Base-by-base conservation (phyloP, 495 filamentous ascomycete species). In the Xylaria nigripes region DNA sequence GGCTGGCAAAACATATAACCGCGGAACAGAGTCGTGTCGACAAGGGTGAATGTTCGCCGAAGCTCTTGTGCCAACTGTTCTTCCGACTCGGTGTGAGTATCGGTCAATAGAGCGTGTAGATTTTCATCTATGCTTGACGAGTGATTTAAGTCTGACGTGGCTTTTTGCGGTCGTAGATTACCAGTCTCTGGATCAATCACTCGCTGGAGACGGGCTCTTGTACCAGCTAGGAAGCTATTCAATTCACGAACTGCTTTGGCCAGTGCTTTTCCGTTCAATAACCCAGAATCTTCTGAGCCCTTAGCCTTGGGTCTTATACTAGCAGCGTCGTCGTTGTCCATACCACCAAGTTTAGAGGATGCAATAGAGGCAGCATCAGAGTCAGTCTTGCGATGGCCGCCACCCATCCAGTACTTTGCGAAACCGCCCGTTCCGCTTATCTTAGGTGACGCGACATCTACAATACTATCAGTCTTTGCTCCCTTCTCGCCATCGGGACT, bases 11-110 rank as follows among this genome's bases (percentile, higher is more conserved):
- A 89, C 87, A 97, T 96, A 63, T 93, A 90, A 2, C 88, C 85
- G 22, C 92, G 81, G 72, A 99, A 99, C 0, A 97, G 77, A 2
- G 90, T 90, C 1, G 93, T 97, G 63, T 99, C 93, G 18, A 99
- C 86, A 2, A 95, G 68, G 38, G 76, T 83, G 22, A 90, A 95
- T 2, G 86, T 87, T 40, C 84, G 75, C 12, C 82, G 78, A 12
- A 97, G 76, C 44, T 84, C 80, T 18, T 81, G 65, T 57, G 86
- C 79, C 56, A 88, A 86, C 53, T 88, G 81, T 50, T 78, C 71
- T n/a, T 82, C 72, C 32, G 72, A 61, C 34, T 78, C 68, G 47
- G 78, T 76, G 32, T 67, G 73, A 19, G 75, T 75, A 5, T 68
- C 70, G 29, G 60, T 68, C 27, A 80, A 61, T 10, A 78, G 65